Percentiles rank a stretch among this genome's conserved stretches.
Conservation (phyloP, 495 filamentous ascomycete genomes). For the Lasiosphaeris hirsuta region DNA sequence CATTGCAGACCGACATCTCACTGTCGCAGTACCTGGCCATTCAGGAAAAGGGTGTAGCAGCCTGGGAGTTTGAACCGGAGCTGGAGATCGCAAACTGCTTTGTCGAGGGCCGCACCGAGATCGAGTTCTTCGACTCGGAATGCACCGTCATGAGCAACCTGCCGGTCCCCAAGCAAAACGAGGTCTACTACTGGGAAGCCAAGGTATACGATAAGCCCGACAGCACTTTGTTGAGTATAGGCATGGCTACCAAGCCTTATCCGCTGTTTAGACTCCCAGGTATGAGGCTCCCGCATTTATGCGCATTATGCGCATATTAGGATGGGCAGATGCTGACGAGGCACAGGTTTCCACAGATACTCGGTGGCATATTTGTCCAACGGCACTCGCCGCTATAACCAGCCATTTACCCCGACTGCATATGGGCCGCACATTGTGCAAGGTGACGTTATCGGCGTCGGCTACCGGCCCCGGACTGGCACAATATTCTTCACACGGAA, state of each 20-base stretch:
- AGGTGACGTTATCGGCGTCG: conserved; percentile 94
- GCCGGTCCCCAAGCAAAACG: conserved; percentile 96
- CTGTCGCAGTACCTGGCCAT: conserved; percentile 96
- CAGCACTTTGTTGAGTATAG: conserved; percentile 75
- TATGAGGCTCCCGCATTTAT: conserved; percentile 35
- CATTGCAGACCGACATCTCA: conserved; percentile 92
- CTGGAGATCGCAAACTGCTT: conserved; percentile 99
- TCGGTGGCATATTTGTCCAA: conserved; percentile 88
- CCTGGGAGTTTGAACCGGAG: conserved; percentile 98
- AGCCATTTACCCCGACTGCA: conserved; percentile 72
- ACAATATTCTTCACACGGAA: conserved; percentile 98
- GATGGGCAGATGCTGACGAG: conserved; percentile 5
- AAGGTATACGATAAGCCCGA: conserved; percentile 98
- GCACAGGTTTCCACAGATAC: conserved; percentile 78
- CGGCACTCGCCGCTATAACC: conserved; percentile 83
- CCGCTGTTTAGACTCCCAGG: conserved; percentile 91
- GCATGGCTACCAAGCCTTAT: conserved; percentile 94
- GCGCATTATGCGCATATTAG: background rate
- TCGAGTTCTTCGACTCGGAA: conserved; percentile 97
- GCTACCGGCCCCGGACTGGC: conserved; percentile 90
- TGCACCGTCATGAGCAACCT: conserved; percentile 97
- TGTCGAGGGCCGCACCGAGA: conserved; percentile 91
- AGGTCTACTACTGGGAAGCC: conserved; percentile 99
- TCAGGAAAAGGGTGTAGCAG: conserved; percentile 97
- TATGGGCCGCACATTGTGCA: conserved; percentile 84